Percentiles rank a stretch among this genome's conserved stretches.
phyloP scores from a whole-genome alignment of 257 asterid genomes.

The Cordia subcordata region DNA sequence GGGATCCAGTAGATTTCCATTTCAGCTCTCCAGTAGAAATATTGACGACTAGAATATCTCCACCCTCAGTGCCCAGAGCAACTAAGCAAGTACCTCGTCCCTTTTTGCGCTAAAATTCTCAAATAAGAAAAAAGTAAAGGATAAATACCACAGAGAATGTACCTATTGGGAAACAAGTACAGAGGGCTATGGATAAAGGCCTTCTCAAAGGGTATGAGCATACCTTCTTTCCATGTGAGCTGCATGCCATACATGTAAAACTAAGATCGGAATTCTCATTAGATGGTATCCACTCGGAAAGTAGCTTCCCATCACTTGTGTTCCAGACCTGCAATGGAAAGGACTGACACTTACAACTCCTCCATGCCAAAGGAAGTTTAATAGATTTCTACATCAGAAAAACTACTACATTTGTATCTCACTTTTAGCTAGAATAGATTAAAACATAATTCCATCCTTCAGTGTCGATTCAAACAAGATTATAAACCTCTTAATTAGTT shows the following conservation, averaged over 20 bases:
- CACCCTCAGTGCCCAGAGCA: conserved; percentile 25
- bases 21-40: conserved; percentile 12
- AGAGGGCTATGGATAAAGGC: background rate
- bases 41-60: conserved; percentile 22
- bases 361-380: background rate
- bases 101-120: conserved; percentile 21
- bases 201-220: background rate
- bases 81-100: conserved; percentile 22
- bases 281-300: conserved; percentile 22
- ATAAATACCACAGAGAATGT: background rate
- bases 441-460: background rate
- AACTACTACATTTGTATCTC: background rate
- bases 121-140: background rate
- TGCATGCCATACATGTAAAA: conserved; percentile 24
- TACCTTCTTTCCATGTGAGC: conserved; percentile 28
- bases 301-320: conserved; percentile 24
- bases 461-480: background rate
- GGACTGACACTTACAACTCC: too few species aligned
- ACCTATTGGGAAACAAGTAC: background rate
- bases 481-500: too few species aligned
- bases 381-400: too few species aligned
- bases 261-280: conserved; percentile 11
- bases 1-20: conserved; percentile 25
- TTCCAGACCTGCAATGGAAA: conserved; percentile 25
- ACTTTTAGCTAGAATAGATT: too few species aligned